Evolutionary conservation across 495 filamentous ascomycete species (phyloP).

Genomic region (Podospora fimiseda): DNA sequence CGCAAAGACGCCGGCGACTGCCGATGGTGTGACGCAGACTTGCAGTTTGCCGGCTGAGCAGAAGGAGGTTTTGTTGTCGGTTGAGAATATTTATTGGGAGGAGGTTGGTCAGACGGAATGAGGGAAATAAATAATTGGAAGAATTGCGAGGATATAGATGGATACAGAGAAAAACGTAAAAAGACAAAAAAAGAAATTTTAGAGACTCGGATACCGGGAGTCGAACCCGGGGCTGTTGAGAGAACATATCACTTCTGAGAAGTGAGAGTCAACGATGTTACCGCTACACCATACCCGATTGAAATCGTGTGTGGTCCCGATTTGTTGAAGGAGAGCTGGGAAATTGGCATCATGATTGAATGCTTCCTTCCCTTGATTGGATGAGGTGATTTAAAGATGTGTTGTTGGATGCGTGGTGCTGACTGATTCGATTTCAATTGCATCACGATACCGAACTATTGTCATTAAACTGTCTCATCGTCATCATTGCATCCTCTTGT

Average conservation of each 20-base stretch:
- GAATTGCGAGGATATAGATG: neutral
- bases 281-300: conserved; percentile 6
- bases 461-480: too few species aligned
- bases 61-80: conserved; percentile 1
- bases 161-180: neutral
- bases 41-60: neutral
- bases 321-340: too few species aligned
- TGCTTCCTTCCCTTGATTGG: too few species aligned
- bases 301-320: conserved; percentile 3
- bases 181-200: neutral
- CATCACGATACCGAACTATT: too few species aligned
- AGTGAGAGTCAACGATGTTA: conserved; percentile 6
- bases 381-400: too few species aligned
- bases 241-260: conserved; percentile 4
- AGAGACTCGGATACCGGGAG: conserved; percentile 4
- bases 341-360: too few species aligned
- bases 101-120: neutral
- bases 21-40: conserved; percentile 4
- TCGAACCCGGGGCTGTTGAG: conserved; percentile 5
- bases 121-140: neutral
- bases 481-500: too few species aligned
- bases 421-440: too few species aligned
- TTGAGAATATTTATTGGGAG: conserved; percentile 10
- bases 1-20: neutral
- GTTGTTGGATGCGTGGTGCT: too few species aligned